Conservation (phyloP, 2,329 filamentous ascomycete species). For the Stachybotrys chartarum region DNA sequence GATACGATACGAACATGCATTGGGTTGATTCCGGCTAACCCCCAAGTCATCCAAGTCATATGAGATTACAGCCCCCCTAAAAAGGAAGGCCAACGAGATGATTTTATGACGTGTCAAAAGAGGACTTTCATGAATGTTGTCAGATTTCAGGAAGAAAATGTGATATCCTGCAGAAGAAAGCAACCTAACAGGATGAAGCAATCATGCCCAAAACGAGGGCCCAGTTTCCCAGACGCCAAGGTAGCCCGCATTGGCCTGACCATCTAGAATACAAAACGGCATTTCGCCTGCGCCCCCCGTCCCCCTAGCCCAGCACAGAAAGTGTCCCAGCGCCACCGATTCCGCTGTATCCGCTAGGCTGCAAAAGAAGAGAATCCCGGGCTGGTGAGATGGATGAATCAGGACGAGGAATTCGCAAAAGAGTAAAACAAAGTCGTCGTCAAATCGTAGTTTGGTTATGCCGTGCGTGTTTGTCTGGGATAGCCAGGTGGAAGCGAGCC, state of each 20-base stretch:
- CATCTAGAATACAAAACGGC: constrained; percentile 9
- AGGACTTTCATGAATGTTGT: no score
- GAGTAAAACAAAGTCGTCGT: background rate
- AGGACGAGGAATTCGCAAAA: background rate
- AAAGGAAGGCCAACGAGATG: background rate
- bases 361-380: no score
- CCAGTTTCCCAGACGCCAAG: background rate
- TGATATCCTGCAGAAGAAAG: no score
- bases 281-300: background rate
- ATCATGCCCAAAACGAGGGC: background rate
- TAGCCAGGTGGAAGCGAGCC: no score
- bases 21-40: no score
- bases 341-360: background rate
- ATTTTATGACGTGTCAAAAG: background rate
- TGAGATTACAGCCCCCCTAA: background rate
- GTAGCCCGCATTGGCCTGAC: background rate
- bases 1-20: no score
- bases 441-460: no score
- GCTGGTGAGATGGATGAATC: background rate
- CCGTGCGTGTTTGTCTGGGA: no score
- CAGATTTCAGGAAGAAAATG: no score
- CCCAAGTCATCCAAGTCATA: no score
- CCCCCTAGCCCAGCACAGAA: background rate
- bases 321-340: background rate
- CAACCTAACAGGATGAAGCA: background rate